Evolutionary conservation across 2,329 filamentous ascomycete species (phyloP), one percentile per base, ranked within the genome.

Genomic region (Arthrobotrys sinensis): DNA sequence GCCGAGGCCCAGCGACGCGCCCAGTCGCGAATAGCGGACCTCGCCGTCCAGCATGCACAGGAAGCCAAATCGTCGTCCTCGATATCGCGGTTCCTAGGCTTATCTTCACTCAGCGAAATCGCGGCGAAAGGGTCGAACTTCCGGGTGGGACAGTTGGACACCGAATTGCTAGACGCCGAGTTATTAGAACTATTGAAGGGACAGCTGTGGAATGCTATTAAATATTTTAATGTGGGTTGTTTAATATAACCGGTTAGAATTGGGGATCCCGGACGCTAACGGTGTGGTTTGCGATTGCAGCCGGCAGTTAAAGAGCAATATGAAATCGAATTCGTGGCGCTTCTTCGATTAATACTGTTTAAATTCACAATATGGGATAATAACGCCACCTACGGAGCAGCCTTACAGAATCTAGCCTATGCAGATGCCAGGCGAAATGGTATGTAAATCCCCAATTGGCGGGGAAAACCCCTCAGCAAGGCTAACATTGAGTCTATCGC

Each of bases 301-400:
- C 79, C 79, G 14, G 48, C 57, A 3, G 62, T 82, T 24, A 82
- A 82, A 24, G 81, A 82, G 53, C 73, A 71, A 12, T 82, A 80
- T 55, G 81, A 82, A 60, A 80, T 76, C 65, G 96, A 98, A 85
- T 95, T 98, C 67, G 87, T 92, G 79, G 87, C 97, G 32, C 88
- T 87, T 0, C 87, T 99, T 70, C 88, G 95, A 55, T 90, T 91
- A 1, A 86, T 94, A 2, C 86, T 99, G 6, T 99, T 97, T 87
- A 99, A 99, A 85, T 88, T 99, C 79, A 93, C 92, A 14, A 91
- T 99, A 75, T 99, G 96, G 96, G 94, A 98, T 84, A 93, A 97
- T 84, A 91, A 97, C 84, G 93, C 96, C 45, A 96, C 93, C 4
- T 98, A 99, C 84, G 96, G 96, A 77, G 96, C 96, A 10, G 91